Conservation (phyloP, 2,329 filamentous ascomycete genomes). For the Hypoxylon sp. region DNA sequence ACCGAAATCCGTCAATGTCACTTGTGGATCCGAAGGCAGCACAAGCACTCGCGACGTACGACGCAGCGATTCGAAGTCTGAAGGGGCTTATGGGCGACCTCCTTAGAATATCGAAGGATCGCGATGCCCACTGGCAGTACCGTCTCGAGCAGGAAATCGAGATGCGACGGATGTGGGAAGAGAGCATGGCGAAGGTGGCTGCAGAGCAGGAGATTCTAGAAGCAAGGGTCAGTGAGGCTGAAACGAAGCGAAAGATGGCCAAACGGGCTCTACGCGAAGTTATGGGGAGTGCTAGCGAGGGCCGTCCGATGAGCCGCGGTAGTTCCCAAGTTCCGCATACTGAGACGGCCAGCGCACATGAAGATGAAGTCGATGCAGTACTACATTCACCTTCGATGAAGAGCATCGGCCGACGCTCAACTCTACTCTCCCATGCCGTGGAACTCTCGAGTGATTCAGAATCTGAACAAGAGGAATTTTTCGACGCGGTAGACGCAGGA, state of each 20-base stretch:
- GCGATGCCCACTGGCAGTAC: constrained; percentile 97
- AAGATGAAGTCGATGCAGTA: constrained; percentile 54
- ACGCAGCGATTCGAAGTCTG: constrained; percentile 89
- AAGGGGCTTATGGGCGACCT: constrained; percentile 88
- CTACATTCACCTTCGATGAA: constrained; percentile 60
- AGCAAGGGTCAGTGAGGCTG: constrained; percentile 87
- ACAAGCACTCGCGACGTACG: constrained; percentile 87
- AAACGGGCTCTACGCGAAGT: constrained; percentile 92
- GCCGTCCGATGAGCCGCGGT: constrained; percentile 56
- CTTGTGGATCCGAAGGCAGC: constrained; percentile 83
- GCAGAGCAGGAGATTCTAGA: constrained; percentile 94
- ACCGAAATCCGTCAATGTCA: constrained; percentile 76
- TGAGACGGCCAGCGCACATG: constrained; percentile 54
- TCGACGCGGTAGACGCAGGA: constrained; percentile 94
- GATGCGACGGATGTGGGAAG: constrained; percentile 96
- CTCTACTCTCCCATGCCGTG: constrained; percentile 78
- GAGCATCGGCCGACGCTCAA: constrained; percentile 70
- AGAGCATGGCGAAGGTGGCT: constrained; percentile 98
- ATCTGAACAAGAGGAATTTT: constrained; percentile 93
- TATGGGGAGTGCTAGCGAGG: constrained; percentile 69
- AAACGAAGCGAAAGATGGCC: constrained; percentile 89
- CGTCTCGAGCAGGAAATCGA: constrained; percentile 91
- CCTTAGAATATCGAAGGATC: constrained; percentile 91
- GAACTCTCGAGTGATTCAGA: constrained; percentile 82
- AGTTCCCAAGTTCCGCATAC: constrained; percentile 48